Percentiles rank a stretch among this genome's conserved stretches.
phyloP scores from a whole-genome alignment of 306 rosid genomes.

The Glycine latifolia region DNA sequence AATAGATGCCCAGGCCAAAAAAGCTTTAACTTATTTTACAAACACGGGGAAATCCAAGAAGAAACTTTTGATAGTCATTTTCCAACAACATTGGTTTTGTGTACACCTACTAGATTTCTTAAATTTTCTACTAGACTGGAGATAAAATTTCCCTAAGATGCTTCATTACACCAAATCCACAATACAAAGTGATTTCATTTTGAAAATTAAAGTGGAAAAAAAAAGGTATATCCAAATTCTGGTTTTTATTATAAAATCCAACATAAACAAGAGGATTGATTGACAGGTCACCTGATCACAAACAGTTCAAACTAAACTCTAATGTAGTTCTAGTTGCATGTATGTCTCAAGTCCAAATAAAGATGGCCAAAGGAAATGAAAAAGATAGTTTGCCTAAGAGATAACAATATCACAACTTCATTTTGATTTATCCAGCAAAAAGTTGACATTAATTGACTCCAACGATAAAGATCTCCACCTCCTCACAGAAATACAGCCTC shows the following conservation, averaged over 20 bases:
- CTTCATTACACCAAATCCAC: background rate
- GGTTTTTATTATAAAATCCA: constrained; percentile 5
- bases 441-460: constrained; percentile 12
- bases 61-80: too few relatives aligned
- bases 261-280: background rate
- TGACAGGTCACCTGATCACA: background rate
- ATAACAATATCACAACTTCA: constrained; percentile 51
- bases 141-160: background rate
- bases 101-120: too few relatives aligned
- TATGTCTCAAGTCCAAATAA: constrained; percentile 11
- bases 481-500: constrained; percentile 30
- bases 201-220: background rate
- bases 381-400: constrained; percentile 25
- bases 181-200: background rate
- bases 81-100: too few relatives aligned
- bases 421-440: constrained; percentile 52
- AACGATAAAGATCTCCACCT: constrained; percentile 36
- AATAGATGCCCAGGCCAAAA: too few relatives aligned
- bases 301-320: constrained; percentile 16
- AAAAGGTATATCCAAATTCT: background rate
- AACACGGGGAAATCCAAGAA: too few relatives aligned
- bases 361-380: background rate
- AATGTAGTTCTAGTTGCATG: background rate
- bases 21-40: too few relatives aligned
- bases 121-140: background rate